These are phyloP conservation scores for Solanum chiquidenum DNA, from an alignment of 257 asterid species.

Conservation along the genomic window DNA sequence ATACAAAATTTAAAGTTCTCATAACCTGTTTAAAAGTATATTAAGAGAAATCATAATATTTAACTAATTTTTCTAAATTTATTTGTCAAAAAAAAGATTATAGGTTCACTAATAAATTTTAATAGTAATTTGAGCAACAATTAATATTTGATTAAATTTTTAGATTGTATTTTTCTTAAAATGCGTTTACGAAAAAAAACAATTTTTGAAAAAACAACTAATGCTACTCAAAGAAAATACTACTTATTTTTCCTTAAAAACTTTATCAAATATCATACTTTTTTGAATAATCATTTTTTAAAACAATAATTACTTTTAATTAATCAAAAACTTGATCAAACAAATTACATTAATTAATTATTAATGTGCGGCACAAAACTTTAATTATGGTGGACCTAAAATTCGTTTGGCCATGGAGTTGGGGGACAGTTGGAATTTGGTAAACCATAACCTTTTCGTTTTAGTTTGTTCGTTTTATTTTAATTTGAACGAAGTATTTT, in stretches of 20 bases:
- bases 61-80: neutral
- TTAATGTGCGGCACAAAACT: neutral
- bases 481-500: neutral
- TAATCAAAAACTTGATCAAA: neutral
- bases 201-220: neutral
- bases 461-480: neutral
- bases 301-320: neutral
- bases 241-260: neutral
- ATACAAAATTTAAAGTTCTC: neutral
- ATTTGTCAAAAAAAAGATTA: neutral
- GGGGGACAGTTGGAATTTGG: neutral
- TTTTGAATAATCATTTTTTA: neutral
- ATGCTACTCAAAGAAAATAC: neutral
- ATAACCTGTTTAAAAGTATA: neutral
- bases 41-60: neutral
- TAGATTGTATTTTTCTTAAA: neutral
- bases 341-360: neutral
- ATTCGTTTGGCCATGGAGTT: neutral
- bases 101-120: too few species aligned
- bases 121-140: neutral
- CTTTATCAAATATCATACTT: neutral
- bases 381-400: neutral
- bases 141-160: neutral
- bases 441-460: neutral
- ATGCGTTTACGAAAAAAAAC: neutral